Evolutionary conservation across 805 yeast genomes (phyloP), one percentile per base, ranked within the genome.

Genomic region (Naumovozyma castellii): DNA sequence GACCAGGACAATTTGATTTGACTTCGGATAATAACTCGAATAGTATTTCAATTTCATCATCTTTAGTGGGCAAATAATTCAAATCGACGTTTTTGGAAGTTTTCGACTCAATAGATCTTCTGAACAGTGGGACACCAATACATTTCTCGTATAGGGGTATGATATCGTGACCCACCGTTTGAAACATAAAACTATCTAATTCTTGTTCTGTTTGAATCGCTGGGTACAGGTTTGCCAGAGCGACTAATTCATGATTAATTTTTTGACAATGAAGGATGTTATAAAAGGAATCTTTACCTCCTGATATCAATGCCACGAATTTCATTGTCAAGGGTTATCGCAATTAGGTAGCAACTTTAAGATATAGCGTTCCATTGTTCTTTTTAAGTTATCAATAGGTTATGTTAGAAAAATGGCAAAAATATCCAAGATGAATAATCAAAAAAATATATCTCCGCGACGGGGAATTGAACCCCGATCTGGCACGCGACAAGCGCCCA

Each of bases 221-320:
- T 1, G 96, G 96, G 51, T 77, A 76, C 44, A 92, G 61, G 53
- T 92, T 92, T 0, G 87, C 97, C 35, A 90, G 61, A 1, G 95
- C 96, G 0, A 75, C 75, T 4, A 92, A 65, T 50, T 84, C 84
- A 63, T 92, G 98, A 12, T 94, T 95, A 38, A 83, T 76, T 2
- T 73, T 70, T n/a, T 84, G 57, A 53, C 97, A 86, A 56, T 92
- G 95, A 30, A 86, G 64, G 13, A 90, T 77, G 56, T 88, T 92
- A 60, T 73, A 92, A 64, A 88, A 86, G 6, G 97, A 88, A 59
- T 92, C 98, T 54, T 92, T 92, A 0, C 98, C 98, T 3, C 98
- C 98, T 1, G 95, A 84, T 0, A 92, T 78, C 17, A 92, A 68
- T 0, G 95, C 98, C 27, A 87, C 84, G 55, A 88, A 84, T 59